These are phyloP conservation scores for Rhipidocladum racemiflorum DNA, from an alignment of 176 grass and related monocot genomes.

Conservation along the genomic window DNA sequence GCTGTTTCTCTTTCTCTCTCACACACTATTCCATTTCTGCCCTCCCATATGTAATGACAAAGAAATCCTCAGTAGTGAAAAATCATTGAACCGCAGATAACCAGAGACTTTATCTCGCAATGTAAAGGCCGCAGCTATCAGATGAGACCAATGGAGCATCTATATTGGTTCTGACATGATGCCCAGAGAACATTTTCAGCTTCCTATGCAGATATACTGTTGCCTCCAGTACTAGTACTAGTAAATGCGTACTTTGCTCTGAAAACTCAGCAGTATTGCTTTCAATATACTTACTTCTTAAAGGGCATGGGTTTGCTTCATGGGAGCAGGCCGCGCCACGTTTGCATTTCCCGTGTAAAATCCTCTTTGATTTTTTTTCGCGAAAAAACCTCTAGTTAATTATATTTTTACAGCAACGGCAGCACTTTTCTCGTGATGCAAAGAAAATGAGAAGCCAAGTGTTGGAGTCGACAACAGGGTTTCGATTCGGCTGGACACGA, in stretches of 20 bases:
- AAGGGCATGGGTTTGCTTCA: no score
- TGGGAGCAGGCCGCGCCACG: no score
- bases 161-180: slow-evolving; percentile 8
- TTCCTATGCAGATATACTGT: not conserved
- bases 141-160: not conserved
- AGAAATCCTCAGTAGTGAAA: slow-evolving; percentile 2
- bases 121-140: not conserved
- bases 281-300: no score
- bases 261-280: slow-evolving; percentile 16
- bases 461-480: no score
- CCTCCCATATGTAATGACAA: not conserved
- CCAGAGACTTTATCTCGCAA: not conserved
- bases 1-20: not conserved
- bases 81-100: slow-evolving; percentile 3
- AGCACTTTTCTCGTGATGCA: no score
- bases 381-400: no score
- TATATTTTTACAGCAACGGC: no score
- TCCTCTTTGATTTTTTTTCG: no score
- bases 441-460: no score
- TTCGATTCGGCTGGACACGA: no score
- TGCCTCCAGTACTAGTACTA: not conserved
- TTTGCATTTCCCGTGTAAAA: no score
- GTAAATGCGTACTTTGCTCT: slow-evolving; percentile 17
- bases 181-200: slow-evolving; percentile 12
- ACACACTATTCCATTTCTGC: not conserved